Percentiles rank a stretch among this genome's conserved stretches.
Evolutionary conservation across 371 early-diverging fungal genomes (phyloP).

Genomic region (Mucor mucedo): DNA sequence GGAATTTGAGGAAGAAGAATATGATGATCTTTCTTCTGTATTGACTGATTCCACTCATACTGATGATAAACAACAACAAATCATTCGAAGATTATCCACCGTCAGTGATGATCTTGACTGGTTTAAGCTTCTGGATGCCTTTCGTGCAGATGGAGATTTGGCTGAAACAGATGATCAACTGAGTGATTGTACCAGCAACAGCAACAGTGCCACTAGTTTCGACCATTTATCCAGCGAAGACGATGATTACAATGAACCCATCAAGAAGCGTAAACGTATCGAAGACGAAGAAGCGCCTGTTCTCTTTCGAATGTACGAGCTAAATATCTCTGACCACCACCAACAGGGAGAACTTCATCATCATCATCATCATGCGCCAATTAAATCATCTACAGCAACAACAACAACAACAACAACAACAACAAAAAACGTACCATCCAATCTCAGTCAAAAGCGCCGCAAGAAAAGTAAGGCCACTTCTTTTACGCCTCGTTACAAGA

Average conservation of each 20-base stretch:
- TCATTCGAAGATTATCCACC: neutral
- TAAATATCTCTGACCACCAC: slow-evolving; percentile 3
- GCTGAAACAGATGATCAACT: slow-evolving; percentile 15
- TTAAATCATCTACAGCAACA: neutral
- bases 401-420: neutral
- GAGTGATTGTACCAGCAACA: neutral
- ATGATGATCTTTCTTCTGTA: slow-evolving; percentile 8
- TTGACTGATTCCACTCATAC: slow-evolving; percentile 4
- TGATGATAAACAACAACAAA: slow-evolving; percentile 4
- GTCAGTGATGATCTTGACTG: slow-evolving; percentile 29
- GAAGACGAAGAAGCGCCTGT: neutral
- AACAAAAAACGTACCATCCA: slow-evolving; percentile 1
- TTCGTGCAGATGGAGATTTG: slow-evolving; percentile 22
- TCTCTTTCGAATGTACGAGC: slow-evolving; percentile 2
- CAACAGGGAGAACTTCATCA: neutral
- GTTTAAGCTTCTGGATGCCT: slow-evolving; percentile 28
- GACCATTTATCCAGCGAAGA: slow-evolving; percentile 4
- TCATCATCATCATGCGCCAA: neutral
- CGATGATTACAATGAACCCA: too few relatives aligned
- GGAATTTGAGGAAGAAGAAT: slow-evolving; percentile 2
- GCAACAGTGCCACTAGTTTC: neutral
- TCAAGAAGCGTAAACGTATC: slow-evolving; percentile 21
- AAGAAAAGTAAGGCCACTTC: slow-evolving; percentile 14
- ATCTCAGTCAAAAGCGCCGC: slow-evolving; percentile 23
- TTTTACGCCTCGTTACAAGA: neutral